These are phyloP conservation scores for Dipteronia sinensis DNA, from an alignment of 345 rosid species.

Conservation along the genomic window DNA sequence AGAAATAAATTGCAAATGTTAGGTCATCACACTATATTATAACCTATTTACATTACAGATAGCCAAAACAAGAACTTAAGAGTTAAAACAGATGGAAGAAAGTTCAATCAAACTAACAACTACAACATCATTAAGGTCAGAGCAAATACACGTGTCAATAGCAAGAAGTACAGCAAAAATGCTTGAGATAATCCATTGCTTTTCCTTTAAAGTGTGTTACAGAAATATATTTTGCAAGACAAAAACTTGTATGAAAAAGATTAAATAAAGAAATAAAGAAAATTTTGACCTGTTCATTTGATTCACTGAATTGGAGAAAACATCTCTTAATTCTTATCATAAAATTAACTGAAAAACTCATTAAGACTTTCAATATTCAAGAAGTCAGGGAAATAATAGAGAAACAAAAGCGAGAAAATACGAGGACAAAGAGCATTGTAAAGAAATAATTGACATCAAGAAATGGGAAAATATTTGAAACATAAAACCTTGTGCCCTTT, in stretches of 20 bases:
- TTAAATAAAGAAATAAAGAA: neutral
- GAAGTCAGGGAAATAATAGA: neutral
- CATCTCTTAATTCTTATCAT: neutral
- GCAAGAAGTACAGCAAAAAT: neutral
- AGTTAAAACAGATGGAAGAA: neutral
- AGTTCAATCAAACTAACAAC: neutral
- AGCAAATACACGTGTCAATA: neutral
- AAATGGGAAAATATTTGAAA: neutral
- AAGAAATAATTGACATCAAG: neutral
- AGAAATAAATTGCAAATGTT: slow-evolving; percentile 10
- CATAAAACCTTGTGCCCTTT: slow-evolving; percentile 87
- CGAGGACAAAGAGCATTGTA: neutral
- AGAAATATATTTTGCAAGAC: neutral
- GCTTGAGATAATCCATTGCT: neutral
- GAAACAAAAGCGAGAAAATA: neutral
- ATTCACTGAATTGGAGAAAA: neutral
- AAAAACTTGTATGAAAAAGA: neutral
- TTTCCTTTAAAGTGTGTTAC: neutral
- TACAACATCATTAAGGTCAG: neutral
- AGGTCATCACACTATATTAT: slow-evolving; percentile 2
- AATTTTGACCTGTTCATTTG: neutral
- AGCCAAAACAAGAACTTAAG: neutral
- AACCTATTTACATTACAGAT: neutral
- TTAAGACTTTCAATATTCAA: neutral
- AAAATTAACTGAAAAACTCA: neutral